A percentile compares a stretch with the other conserved stretches of the same genome.
Evolutionary conservation across 148 eudicot genomes (phyloP).

Genomic region (Polygonum maritimum): DNA sequence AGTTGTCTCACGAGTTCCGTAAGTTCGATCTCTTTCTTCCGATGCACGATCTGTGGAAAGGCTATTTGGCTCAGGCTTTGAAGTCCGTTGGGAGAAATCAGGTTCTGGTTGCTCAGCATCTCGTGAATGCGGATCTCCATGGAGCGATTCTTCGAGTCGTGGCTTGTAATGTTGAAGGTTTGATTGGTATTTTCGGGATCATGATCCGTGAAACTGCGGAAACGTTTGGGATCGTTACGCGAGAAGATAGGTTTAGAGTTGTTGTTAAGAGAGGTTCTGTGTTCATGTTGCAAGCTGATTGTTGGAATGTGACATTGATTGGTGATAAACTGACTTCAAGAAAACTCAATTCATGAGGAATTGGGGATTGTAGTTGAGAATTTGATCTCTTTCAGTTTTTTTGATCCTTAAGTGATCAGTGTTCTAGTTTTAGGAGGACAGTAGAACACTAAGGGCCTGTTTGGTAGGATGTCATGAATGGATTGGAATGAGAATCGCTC

Average conservation of each 20-base stretch:
- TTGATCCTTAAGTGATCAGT: neutral
- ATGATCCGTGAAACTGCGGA: slow-evolving; percentile 81
- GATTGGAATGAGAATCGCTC: too few species aligned
- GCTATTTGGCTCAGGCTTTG: slow-evolving; percentile 6
- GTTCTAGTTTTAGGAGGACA: too few species aligned
- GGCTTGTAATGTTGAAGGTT: slow-evolving; percentile 40
- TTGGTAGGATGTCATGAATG: too few species aligned
- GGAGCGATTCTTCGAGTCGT: slow-evolving; percentile 79
- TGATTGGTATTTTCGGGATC: slow-evolving; percentile 50
- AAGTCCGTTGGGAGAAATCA: slow-evolving; percentile 46
- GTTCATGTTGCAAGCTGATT: slow-evolving; percentile 61
- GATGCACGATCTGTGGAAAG: slow-evolving; percentile 11
- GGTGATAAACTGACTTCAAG: slow-evolving; percentile 32
- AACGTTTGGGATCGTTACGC: slow-evolving; percentile 69
- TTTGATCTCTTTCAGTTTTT: neutral
- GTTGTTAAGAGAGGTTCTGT: slow-evolving; percentile 65
- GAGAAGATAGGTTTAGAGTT: slow-evolving; percentile 58
- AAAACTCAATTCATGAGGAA: neutral
- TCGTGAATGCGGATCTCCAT: slow-evolving; percentile 72
- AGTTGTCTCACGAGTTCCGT: slow-evolving; percentile 44
- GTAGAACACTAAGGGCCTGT: too few species aligned
- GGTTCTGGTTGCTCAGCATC: slow-evolving; percentile 53
- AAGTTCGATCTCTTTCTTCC: slow-evolving; percentile 25
- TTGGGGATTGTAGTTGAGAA: neutral
- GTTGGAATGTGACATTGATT: slow-evolving; percentile 71